Evolutionary conservation across 495 filamentous ascomycete genomes (phyloP), one percentile per base, ranked within the genome.

Genomic region (Penicillium antarcticum): DNA sequence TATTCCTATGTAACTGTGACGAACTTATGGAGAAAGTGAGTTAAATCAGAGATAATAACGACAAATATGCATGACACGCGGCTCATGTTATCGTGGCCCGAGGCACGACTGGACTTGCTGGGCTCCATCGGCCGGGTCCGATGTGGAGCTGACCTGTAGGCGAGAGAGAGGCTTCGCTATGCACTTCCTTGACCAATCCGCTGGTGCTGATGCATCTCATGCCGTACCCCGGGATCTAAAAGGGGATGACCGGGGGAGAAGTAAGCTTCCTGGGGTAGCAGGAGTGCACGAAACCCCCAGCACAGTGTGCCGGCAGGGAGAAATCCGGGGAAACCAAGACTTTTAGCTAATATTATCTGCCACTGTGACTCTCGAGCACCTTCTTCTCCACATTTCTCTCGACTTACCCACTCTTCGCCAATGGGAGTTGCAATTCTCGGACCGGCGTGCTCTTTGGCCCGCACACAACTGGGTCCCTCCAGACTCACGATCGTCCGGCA

Each of bases 241-340:
- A 10, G 42, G 34, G 24, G 24, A 10, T 16, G 14, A 4, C 37
- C n/a, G 37, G 17, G 29, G 11, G 12, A 33, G 2, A 45, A 40
- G 9, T 23, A 46, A 42, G 14, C 18, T 24, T 38, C 14, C 21
- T 24, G 48, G 77, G 79, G 54, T 75, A 80, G 23, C 83, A 59
- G n/a, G 21, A 12, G 6, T 10, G 26, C 9, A 19, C 21, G 12
- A 17, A 17, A 23, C 26, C 38, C 31, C 37, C 43, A 39, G 17
- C 21, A 14, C 10, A 12, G 10, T 32, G 12, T 42, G n/a, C 8
- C 12, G 11, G 5, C 54, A 83, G 77, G 50, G 72, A 81, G n/a
- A 81, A 85, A 73, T 86, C 83, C 55, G 70, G 76, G 52, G 85
- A 69, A 50, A 60, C 56, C 62, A 63, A 39, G 19, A 48, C 4